These are phyloP conservation scores for Mycena indigotica DNA, from an alignment of 768 basidiomycete species.

Conservation along the genomic window DNA sequence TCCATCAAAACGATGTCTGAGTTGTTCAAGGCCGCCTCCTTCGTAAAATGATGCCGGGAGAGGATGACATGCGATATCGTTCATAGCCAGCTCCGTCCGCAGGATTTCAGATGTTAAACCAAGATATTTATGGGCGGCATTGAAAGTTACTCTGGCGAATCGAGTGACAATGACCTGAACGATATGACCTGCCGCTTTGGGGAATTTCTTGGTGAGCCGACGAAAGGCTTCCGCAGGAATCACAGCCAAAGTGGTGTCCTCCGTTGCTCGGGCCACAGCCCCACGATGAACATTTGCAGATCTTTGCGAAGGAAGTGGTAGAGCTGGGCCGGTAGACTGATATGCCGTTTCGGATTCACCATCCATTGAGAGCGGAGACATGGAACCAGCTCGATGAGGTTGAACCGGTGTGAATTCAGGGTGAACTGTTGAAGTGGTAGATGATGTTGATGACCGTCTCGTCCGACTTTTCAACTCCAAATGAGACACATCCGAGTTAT, in stretches of 20 bases:
- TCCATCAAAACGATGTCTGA: conserved; percentile 88
- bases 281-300: conserved; percentile 57
- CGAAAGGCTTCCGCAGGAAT: conserved; percentile 98
- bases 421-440: conserved; percentile 71
- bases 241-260: conserved; percentile 95
- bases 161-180: conserved; percentile 96
- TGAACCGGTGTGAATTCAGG: conserved; percentile 39
- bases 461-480: conserved; percentile 49
- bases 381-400: conserved; percentile 24
- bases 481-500: conserved; percentile 66
- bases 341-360: conserved; percentile 14
- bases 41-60: conserved; percentile 90
- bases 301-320: conserved; percentile 22
- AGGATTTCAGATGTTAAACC: conserved; percentile 94
- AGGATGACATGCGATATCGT: conserved; percentile 95
- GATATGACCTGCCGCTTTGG: conserved; percentile 95
- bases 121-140: conserved; percentile 94
- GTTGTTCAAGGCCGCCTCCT: conserved; percentile 83
- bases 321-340: conserved; percentile 23
- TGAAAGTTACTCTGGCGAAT: conserved; percentile 96
- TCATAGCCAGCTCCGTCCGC: conserved; percentile 95
- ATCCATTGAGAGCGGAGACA: conserved; percentile 30
- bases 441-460: conserved; percentile 64
- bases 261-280: conserved; percentile 88
- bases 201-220: conserved; percentile 91